Percentiles rank a stretch among this genome's conserved stretches.
Evolutionary conservation across 176 grass and related monocot species (phyloP).

Genomic region (Oryza glumipatula): DNA sequence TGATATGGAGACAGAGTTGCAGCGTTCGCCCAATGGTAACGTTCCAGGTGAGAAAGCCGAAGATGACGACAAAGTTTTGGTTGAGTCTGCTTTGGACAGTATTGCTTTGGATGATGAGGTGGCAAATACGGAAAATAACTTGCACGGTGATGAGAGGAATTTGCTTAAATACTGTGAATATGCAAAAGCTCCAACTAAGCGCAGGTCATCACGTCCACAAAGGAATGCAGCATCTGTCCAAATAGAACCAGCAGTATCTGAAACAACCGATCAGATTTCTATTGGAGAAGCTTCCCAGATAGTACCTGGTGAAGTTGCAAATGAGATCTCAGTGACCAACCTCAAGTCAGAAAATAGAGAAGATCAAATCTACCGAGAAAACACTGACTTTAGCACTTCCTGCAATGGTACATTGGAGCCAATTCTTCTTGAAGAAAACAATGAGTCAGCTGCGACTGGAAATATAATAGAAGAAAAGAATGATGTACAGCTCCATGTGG

Average conservation of each 20-base stretch:
- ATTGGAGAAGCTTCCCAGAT: constrained; percentile 40
- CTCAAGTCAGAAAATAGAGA: constrained; percentile 34
- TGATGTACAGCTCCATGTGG: constrained; percentile 34
- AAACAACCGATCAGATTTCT: constrained; percentile 38
- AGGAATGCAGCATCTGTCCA: constrained; percentile 36
- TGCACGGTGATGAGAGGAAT: constrained; percentile 32
- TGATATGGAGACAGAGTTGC: constrained; percentile 38
- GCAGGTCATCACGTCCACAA: constrained; percentile 49
- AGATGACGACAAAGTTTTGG: constrained; percentile 24
- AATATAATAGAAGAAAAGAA: constrained; percentile 47
- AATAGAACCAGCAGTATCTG: constrained; percentile 23
- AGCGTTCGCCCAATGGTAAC: constrained; percentile 35
- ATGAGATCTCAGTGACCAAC: constrained; percentile 33
- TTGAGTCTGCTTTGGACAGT: constrained; percentile 14
- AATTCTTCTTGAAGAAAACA: constrained; percentile 40
- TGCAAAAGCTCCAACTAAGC: constrained; percentile 63
- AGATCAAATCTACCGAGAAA: constrained; percentile 37
- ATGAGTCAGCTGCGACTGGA: constrained; percentile 27
- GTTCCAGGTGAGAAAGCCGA: constrained; percentile 24
- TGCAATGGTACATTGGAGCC: constrained; percentile 26
- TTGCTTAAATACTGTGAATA: constrained; percentile 61
- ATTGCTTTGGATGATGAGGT: constrained; percentile 14
- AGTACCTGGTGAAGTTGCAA: constrained; percentile 41
- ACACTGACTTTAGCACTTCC: constrained; percentile 13
- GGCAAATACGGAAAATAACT: constrained; percentile 33